Conservation (phyloP, 805 yeast genomes). For the Pichia thaimueangensis region DNA sequence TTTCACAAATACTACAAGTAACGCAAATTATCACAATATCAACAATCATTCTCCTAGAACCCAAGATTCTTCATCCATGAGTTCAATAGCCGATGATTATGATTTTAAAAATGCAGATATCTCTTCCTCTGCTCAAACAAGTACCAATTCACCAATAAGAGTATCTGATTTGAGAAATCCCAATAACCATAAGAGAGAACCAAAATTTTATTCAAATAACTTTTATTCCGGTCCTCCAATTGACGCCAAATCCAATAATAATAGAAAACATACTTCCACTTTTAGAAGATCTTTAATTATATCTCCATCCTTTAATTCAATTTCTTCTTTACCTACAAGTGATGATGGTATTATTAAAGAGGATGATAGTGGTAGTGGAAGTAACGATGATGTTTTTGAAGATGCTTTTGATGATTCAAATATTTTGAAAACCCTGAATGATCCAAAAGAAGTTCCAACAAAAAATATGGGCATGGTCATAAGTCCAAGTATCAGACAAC, state of each 20-base stretch:
- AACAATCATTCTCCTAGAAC: slow-evolving; percentile 3
- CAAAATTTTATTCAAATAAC: slow-evolving; percentile 16
- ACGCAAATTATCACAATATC: background rate
- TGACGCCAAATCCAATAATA: slow-evolving; percentile 7
- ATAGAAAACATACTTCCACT: slow-evolving; percentile 24
- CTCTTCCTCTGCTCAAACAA: slow-evolving; percentile 34
- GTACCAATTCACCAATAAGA: slow-evolving; percentile 26
- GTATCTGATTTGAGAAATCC: background rate
- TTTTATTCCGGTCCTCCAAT: slow-evolving; percentile 27
- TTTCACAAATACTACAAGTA: background rate
- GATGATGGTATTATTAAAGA: too few relatives aligned
- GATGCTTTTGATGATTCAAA: slow-evolving; percentile 4
- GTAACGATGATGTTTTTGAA: slow-evolving; percentile 3
- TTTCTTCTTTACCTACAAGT: slow-evolving; percentile 13
- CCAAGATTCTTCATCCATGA: slow-evolving; percentile 26
- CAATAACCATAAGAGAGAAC: background rate
- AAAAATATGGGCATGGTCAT: slow-evolving; percentile 26
- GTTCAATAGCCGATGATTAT: slow-evolving; percentile 30
- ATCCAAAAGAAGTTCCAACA: slow-evolving; percentile 27
- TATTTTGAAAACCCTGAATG: background rate
- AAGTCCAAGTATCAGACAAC: slow-evolving; percentile 33
- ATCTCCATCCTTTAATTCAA: slow-evolving; percentile 29
- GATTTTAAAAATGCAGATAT: slow-evolving; percentile 28
- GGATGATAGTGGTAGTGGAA: too few relatives aligned
- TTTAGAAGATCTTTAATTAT: slow-evolving; percentile 28